These are phyloP conservation scores for Stephania yunnanensis DNA, from an alignment of 164 flowering plant species.

Conservation along the genomic window DNA sequence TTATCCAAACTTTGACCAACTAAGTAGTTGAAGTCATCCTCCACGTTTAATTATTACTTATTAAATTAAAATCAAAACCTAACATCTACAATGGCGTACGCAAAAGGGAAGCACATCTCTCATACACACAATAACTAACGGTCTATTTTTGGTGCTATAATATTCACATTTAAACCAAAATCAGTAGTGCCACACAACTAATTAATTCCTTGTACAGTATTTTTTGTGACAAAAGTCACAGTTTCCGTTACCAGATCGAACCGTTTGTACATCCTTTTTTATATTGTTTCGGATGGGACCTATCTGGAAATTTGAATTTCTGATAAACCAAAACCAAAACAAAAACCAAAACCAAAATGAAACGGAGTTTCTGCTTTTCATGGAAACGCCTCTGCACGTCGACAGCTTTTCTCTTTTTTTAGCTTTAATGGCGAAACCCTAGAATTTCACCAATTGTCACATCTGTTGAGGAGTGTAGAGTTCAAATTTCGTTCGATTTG, in stretches of 20 bases:
- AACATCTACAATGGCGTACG: background rate
- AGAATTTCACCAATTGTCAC: background rate
- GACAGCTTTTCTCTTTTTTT: background rate
- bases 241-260: background rate
- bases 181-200: background rate
- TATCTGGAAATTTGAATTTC: constrained; percentile 7
- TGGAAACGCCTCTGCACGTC: background rate
- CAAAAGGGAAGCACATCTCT: background rate
- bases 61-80: background rate
- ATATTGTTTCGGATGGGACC: background rate
- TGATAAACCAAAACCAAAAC: constrained; percentile 3
- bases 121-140: background rate
- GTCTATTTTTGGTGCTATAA: background rate
- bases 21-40: too few relatives aligned
- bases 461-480: background rate
- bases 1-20: too few relatives aligned
- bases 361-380: background rate
- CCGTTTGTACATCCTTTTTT: background rate
- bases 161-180: background rate
- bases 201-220: background rate
- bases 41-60: background rate
- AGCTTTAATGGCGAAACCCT: constrained; percentile 4
- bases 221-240: too few relatives aligned
- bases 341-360: background rate
- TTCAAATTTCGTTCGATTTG: background rate